Evolutionary conservation across 2,329 filamentous ascomycete genomes (phyloP), one percentile per base, ranked within the genome.

Genomic region (Magnaporthiopsis poae): DNA sequence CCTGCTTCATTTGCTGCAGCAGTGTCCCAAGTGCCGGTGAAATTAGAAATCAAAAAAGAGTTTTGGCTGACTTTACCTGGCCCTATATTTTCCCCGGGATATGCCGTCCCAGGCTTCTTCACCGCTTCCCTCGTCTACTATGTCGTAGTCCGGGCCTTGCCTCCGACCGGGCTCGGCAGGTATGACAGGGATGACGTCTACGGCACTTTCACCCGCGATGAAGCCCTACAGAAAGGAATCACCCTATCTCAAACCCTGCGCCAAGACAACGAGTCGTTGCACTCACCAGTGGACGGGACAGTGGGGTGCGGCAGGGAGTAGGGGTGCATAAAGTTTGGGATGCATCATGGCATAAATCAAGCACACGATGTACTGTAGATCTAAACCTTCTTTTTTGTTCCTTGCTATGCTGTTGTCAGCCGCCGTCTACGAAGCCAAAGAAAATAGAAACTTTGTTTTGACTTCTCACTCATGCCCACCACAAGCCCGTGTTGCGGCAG

Each of bases 181-280:
- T 78, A 76, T 52, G 80, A 83, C 64, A 72, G 77, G 5, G 69
- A 77, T 9, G 80, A 82, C 67, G 61, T 77, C 13, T 82, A 79
- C 65, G 79, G 77, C 27, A 81, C 80, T 0, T 82, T 83, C 66
- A 80, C 78, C 0, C 66, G 71, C 1, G 71, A 72, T 13, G 80
- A 82, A 71, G 80, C 80, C 27, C 33, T n/a, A 27, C 60, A 35
- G 33, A 65, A 65, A 33, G 25, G 21, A 35, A 46, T 65, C 18
- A 31, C 27, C 13, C 64, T 33, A 15, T 61, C 36, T n/a, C 46
- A 46, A 7, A 21, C 18, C 46, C 35, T 18, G 64, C 4, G n/a
- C 4, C 25, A 39, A 25, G 18, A 35, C 31, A 27, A 31, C 60
- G 60, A 61, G 60, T 33, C 60, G 25, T 31, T 33, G 18, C 25